phyloP scores from a whole-genome alignment of 345 rosid genomes.

The Eucalyptus sp. region DNA sequence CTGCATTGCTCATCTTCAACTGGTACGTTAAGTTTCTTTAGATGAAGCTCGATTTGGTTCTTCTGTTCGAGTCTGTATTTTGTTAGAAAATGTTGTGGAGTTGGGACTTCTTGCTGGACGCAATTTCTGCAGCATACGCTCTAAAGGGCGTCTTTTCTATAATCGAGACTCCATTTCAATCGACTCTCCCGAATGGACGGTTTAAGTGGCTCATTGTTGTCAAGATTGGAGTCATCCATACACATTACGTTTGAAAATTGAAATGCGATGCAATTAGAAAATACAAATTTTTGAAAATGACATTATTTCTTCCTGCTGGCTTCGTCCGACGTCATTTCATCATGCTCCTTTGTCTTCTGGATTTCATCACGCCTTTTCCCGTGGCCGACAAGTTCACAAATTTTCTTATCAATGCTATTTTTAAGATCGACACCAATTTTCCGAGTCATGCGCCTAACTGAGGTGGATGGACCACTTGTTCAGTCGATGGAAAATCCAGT shows the following conservation, averaged over 20 bases:
- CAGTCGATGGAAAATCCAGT: not conserved
- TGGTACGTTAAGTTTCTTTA: not conserved
- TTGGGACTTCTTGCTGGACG: not conserved
- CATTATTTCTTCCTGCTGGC: not conserved
- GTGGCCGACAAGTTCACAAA: not conserved
- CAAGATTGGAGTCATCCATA: not conserved
- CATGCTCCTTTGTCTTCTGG: not conserved
- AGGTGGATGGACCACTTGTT: not conserved
- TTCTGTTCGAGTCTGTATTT: not conserved
- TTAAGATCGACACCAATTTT: not conserved
- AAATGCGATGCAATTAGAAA: not conserved
- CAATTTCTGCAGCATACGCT: not conserved
- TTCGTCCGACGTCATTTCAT: not conserved
- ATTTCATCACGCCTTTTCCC: not conserved
- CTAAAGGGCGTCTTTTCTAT: not conserved
- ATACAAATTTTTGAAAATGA: not conserved
- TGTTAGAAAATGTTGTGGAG: not conserved
- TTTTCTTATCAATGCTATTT: not conserved
- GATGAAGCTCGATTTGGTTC: not conserved
- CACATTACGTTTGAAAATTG: not conserved
- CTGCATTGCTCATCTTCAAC: not conserved
- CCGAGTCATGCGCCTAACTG: not conserved
- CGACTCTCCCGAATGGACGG: not conserved
- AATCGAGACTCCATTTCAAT: not conserved
- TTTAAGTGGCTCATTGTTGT: not conserved